Percentiles rank a stretch among this genome's conserved stretches.
These are phyloP conservation scores for Trematosphaeria pertusa DNA, from an alignment of 2,329 filamentous ascomycete genomes.

Conservation along the genomic window DNA sequence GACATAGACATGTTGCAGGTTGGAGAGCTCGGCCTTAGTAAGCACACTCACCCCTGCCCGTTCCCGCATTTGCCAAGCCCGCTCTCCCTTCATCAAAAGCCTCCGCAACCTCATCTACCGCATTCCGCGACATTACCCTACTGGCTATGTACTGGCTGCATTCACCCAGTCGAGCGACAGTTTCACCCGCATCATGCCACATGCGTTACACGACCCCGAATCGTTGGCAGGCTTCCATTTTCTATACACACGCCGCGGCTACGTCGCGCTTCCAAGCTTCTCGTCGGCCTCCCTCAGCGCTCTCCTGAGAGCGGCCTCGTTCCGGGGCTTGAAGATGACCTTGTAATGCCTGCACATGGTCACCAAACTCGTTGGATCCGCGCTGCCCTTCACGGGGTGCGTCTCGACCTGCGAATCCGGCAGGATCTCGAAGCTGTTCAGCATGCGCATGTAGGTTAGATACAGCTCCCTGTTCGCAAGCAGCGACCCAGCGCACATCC, in stretches of 20 bases:
- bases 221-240: no score
- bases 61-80: neutral
- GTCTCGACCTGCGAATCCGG: conserved; percentile 62
- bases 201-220: no score
- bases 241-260: no score
- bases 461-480: conserved; percentile 72
- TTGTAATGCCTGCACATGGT: conserved; percentile 66
- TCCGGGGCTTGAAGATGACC: conserved; percentile 64
- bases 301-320: conserved; percentile 53
- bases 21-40: conserved; percentile 2
- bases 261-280: conserved; percentile 24
- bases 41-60: neutral
- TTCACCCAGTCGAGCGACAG: no score
- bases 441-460: conserved; percentile 66
- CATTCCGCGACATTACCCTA: no score
- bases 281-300: conserved; percentile 47
- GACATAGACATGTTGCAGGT: conserved; percentile 8
- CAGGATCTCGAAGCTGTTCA: conserved; percentile 67
- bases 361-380: conserved; percentile 68
- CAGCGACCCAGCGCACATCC: conserved; percentile 71
- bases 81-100: neutral
- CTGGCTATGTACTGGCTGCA: no score
- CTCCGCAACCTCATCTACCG: neutral
- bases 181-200: conserved; percentile 1
- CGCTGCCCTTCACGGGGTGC: conserved; percentile 65